phyloP scores from a whole-genome alignment of 2,329 filamentous ascomycete genomes.

The Myriangium duriaei region DNA sequence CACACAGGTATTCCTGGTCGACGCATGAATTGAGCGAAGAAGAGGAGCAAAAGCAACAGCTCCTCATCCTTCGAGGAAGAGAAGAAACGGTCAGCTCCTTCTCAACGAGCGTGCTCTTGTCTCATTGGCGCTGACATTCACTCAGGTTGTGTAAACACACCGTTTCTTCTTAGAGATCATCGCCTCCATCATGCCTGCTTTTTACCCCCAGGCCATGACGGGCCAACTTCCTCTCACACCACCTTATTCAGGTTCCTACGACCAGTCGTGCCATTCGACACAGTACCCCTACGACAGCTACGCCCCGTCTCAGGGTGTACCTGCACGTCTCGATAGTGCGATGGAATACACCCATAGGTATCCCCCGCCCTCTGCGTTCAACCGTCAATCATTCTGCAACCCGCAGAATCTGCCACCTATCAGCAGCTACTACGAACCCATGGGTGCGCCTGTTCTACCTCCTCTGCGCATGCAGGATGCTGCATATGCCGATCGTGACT shows the following conservation, averaged over 20 bases:
- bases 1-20: no score
- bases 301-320: constrained; percentile 25
- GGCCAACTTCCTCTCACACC: constrained; percentile 35
- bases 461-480: constrained; percentile 33
- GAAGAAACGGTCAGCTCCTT: constrained; percentile 12
- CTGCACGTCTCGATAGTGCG: constrained; percentile 29
- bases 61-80: constrained; percentile 12
- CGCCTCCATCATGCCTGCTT: constrained; percentile 37
- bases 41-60: constrained; percentile 11
- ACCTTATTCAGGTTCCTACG: constrained; percentile 34
- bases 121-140: constrained; percentile 2
- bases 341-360: constrained; percentile 31
- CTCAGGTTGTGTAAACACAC: constrained; percentile 23
- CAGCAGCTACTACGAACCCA: constrained; percentile 31
- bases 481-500: constrained; percentile 26
- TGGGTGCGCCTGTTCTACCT: constrained; percentile 33
- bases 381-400: constrained; percentile 15
- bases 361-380: constrained; percentile 7
- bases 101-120: not conserved
- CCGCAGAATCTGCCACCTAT: constrained; percentile 23
- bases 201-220: constrained; percentile 34
- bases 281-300: constrained; percentile 35
- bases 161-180: constrained; percentile 31
- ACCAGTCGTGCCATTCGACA: constrained; percentile 32
- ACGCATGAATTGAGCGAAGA: constrained; percentile 12